Base-by-base conservation (phyloP, 116 monocot species). In the Posidonia oceanica region DNA sequence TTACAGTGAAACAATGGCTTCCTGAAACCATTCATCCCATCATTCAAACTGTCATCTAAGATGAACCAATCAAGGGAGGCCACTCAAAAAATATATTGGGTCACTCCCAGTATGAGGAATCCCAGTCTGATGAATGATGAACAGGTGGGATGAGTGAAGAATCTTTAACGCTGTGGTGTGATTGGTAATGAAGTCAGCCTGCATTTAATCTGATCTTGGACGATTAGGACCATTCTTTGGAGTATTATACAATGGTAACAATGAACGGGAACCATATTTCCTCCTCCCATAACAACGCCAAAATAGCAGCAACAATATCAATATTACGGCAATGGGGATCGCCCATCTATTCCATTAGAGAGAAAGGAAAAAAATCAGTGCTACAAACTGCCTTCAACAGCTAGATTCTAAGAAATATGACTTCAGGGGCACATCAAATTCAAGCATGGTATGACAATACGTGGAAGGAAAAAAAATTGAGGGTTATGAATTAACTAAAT, bases 221-320 rank as follows among this genome's bases (percentile, higher is more conserved):
- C 77, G 63, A 58, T 65, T 57, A 48, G 56, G 36, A 5, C 71
- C 77, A 54, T 22, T 71, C 39, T 58, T 71, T 3, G 56, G 77
- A n/a, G 38, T 64, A 36, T 57, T 66, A 48, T 77, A 77, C 70
- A 77, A 48, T 14, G 77, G 77, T 53, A 77, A 71, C 57, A 77
- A 39, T 14, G 65, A 57, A 54, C 57, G 54, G 20, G 54, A 71
- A 3, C 77, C 57, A 23, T 63, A 54, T 48, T 71, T 77, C 64
- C 77, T 64, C 56, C 58, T 54, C 8, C 77, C 77, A 57, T 65
- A 77, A 12, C 77, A 77, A 5, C 77, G 77, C 77, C 70, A 65
- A 65, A 41, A 77, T 14, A 77, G 37, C 16, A 77, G 64, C 71
- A 66, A 59, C 8, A 77, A 10, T 14, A 71, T 57, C 17, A 77